Conservation (phyloP, 2,329 filamentous ascomycete species). For the Pseudogymnoascus sp. region DNA sequence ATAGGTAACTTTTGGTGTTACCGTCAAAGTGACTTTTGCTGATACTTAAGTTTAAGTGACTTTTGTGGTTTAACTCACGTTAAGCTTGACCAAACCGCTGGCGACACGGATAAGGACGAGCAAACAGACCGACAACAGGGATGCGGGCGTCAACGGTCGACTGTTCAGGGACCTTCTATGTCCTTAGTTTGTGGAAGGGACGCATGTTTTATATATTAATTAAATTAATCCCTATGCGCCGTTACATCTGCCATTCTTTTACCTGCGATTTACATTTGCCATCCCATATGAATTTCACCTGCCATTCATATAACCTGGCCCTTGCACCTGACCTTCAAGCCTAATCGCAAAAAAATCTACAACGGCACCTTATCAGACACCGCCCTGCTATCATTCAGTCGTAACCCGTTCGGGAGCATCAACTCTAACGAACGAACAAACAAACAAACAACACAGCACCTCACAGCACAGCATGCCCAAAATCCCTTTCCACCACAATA, state of each 20-base stretch:
- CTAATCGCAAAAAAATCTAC: not conserved
- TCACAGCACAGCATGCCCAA: not conserved
- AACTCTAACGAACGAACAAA: not conserved
- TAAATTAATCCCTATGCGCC: not conserved
- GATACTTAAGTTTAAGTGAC: not conserved
- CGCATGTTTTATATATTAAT: not conserved
- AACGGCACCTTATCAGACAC: not conserved
- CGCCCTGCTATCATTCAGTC: not conserved
- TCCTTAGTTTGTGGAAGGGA: not conserved
- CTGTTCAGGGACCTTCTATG: not conserved
- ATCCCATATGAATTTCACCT: not conserved
- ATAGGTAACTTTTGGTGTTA: not conserved
- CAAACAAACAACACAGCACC: not conserved
- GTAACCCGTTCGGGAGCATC: not conserved
- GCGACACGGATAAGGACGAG: conserved; percentile 1
- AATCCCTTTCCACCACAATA: not conserved
- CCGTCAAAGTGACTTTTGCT: not conserved
- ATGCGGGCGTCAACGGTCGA: not conserved
- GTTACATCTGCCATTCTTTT: not conserved
- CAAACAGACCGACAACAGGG: not conserved
- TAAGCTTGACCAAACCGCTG: not conserved
- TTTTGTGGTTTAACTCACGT: not conserved
- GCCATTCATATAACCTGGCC: not conserved
- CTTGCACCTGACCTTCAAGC: not conserved
- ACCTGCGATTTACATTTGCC: not conserved